A percentile compares a stretch with the other conserved stretches of the same genome.
Conservation (phyloP, 768 basidiomycete species). For the Termitomyces sp. region DNA sequence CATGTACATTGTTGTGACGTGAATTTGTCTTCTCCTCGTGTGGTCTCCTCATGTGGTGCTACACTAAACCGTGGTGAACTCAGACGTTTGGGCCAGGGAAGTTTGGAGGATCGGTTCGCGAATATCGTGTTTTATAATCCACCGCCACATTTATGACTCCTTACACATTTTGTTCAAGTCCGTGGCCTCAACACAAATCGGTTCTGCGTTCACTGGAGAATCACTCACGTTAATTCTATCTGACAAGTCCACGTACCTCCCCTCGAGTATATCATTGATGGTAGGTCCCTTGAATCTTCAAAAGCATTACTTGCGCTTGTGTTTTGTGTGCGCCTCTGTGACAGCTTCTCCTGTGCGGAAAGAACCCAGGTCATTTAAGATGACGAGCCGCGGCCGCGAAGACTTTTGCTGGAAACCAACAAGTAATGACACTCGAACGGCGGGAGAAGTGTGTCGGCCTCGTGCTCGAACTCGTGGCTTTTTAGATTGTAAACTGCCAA, state of each 20-base stretch:
- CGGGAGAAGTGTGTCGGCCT: constrained; percentile 19
- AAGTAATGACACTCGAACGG: constrained; percentile 4
- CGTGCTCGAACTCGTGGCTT: constrained; percentile 9
- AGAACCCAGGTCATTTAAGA: neutral
- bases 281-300: neutral
- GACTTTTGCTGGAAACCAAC: neutral
- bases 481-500: constrained; percentile 6
- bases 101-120: constrained; percentile 10
- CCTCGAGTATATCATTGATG: neutral
- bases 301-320: neutral
- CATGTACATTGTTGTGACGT: constrained; percentile 2
- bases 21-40: neutral
- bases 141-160: neutral
- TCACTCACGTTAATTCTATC: neutral
- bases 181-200: neutral
- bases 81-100: neutral
- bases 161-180: constrained; percentile 6
- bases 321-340: neutral
- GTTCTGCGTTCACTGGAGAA: neutral
- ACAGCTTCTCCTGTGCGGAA: neutral
- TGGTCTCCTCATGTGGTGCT: neutral
- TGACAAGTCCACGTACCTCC: neutral
- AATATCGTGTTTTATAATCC: neutral
- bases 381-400: neutral
- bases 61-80: neutral